A percentile compares a stretch with the other conserved stretches of the same genome.
These are phyloP conservation scores for Cercospora sp. DNA, from an alignment of 2,329 filamentous ascomycete genomes.

Conservation along the genomic window DNA sequence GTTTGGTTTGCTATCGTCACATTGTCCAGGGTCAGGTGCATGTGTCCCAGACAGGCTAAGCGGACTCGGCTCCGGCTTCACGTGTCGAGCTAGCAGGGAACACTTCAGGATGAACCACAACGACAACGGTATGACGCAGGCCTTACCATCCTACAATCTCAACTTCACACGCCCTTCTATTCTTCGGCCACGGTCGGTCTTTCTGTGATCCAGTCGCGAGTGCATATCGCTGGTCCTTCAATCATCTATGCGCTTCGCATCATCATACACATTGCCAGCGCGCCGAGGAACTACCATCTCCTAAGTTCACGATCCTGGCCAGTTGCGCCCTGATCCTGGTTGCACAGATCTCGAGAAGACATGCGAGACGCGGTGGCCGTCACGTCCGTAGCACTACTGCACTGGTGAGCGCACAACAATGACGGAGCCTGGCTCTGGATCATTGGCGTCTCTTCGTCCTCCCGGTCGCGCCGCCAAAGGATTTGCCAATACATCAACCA, in stretches of 20 bases:
- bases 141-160: background rate
- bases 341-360: slow-evolving; percentile 4
- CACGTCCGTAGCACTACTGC: background rate
- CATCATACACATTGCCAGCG: background rate
- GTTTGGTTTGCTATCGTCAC: background rate
- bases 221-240: background rate
- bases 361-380: background rate
- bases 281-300: background rate
- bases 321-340: background rate
- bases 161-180: background rate
- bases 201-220: background rate
- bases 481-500: slow-evolving; percentile 33
- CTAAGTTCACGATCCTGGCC: background rate
- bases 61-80: background rate
- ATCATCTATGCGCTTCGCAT: background rate
- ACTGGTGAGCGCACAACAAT: background rate
- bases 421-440: background rate
- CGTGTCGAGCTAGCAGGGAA: slow-evolving; percentile 1
- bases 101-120: background rate
- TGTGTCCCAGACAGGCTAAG: background rate
- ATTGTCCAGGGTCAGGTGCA: background rate
- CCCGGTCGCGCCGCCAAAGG: slow-evolving; percentile 32
- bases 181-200: background rate
- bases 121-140: slow-evolving; percentile 3
- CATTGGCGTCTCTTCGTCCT: background rate